A percentile compares a stretch with the other conserved stretches of the same genome.
These are phyloP conservation scores for Excoecaria cochinchinensis DNA, from an alignment of 345 rosid species.

Conservation along the genomic window DNA sequence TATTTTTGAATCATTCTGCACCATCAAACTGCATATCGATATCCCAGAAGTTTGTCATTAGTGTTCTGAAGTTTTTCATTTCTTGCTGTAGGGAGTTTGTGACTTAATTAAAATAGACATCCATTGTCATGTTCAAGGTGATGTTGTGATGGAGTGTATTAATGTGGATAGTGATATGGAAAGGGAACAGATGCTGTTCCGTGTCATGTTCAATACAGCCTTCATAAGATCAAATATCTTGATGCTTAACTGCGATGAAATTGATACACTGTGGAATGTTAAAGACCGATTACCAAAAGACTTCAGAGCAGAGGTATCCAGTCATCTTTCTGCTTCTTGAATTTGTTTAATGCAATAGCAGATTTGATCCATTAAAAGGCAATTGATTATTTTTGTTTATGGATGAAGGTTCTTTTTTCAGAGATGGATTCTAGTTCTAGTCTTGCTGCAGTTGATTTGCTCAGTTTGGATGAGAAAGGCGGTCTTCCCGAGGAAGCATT, in stretches of 20 bases:
- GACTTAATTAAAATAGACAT: conserved; percentile 66
- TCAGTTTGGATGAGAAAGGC: conserved; percentile 53
- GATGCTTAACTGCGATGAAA: conserved; percentile 60
- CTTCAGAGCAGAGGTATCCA: conserved; percentile 67
- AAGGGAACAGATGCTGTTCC: conserved; percentile 67
- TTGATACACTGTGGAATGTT: conserved; percentile 65
- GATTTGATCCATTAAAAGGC: conserved; percentile 14
- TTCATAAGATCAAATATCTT: conserved; percentile 66
- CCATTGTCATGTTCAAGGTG: conserved; percentile 69
- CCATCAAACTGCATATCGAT: neutral
- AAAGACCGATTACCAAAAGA: conserved; percentile 63
- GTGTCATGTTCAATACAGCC: conserved; percentile 76
- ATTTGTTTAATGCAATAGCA: conserved; percentile 8
- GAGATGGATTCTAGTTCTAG: conserved; percentile 56
- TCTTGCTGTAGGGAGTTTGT: conserved; percentile 64
- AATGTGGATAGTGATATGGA: conserved; percentile 54
- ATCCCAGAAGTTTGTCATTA: neutral
- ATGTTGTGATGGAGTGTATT: conserved; percentile 77
- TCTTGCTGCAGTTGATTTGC: conserved; percentile 47
- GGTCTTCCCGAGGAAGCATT: conserved; percentile 68
- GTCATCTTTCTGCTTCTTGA: conserved; percentile 9
- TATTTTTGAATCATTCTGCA: neutral
- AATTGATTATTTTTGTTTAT: conserved; percentile 24
- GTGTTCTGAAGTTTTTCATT: conserved; percentile 25
- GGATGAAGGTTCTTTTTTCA: conserved; percentile 65